Base-by-base conservation (phyloP, 2,329 filamentous ascomycete species). In the Aspergillus floridensis region DNA sequence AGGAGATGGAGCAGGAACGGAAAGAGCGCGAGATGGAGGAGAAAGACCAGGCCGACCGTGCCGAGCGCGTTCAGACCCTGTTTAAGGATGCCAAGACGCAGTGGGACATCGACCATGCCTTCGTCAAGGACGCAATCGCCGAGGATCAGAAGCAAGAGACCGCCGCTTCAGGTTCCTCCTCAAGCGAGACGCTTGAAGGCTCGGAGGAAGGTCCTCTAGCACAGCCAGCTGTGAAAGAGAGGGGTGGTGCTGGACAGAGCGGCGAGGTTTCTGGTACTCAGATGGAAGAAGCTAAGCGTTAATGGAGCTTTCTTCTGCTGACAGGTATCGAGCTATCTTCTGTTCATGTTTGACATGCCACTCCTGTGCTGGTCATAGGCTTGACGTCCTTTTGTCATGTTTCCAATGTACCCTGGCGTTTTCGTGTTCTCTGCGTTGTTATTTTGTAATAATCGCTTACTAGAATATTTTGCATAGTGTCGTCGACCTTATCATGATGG, bases 1-100 rank as follows among this genome's bases (percentile, higher is more conserved):
- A 93, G 80, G 92, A 97, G 77, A 97, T 98, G 93, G 93, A 98
- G 72, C 83, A 88, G 65, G 93, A 98, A 73, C 87, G 89, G 57
- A 83, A 90, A 64, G 87, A 86, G 26, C 89, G 88, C 51, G 93
- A 97, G 74, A 84, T 86, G 31, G 92, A 95, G 74, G 91, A 96
- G 71, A 84, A 86, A 66, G 86, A 88, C 62, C 88, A 88, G 70
- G 84, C 85, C 24, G 88, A 92, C 61, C 86, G 87, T 58, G 81
- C 88, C 66, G 88, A 91, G 72, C 91, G 91, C 77, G 86, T 95
- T 61, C 89, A 93, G 68, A 87, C 91, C 57, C 83, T 90, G 51
- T 97, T 96, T 72, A 86, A 89, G 53, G 89, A 93, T 64, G 80
- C 89, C 29, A 88, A 85, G 63, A 82, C 81, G 48, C 90, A 97